Conservation (phyloP, 169 alveolate species). For the Sarcocystis neurona region DNA sequence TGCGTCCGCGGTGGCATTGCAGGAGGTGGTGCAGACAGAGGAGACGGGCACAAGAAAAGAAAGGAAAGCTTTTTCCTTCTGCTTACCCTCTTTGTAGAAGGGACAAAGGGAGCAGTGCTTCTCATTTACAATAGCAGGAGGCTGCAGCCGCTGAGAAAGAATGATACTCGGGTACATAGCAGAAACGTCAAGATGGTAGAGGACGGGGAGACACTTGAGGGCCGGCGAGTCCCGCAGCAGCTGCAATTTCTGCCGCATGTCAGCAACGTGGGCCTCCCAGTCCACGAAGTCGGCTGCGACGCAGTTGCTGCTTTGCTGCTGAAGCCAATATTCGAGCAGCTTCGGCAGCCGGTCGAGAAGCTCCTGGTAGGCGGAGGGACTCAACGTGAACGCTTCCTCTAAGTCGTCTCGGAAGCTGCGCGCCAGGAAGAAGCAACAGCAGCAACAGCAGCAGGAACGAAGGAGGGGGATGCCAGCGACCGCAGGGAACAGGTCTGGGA, state of each 20-base stretch:
- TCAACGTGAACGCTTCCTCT: constrained; percentile 90
- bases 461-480: not conserved
- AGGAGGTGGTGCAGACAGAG: not conserved
- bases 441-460: not conserved
- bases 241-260: constrained; percentile 71
- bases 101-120: constrained; percentile 94
- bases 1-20: too few relatives aligned
- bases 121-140: constrained; percentile 96
- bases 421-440: constrained; percentile 33
- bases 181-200: constrained; percentile 99
- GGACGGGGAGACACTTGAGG: constrained; percentile 83
- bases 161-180: constrained; percentile 99
- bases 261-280: constrained; percentile 78
- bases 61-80: not conserved
- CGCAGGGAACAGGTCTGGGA: too few relatives aligned
- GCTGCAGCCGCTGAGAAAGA: constrained; percentile 97
- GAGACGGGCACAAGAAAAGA: constrained; percentile 12
- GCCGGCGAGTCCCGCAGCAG: constrained; percentile 67
- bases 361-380: constrained; percentile 84
- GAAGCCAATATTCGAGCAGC: not conserved
- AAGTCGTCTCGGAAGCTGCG: constrained; percentile 94
- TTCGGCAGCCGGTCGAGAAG: constrained; percentile 73
- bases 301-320: not conserved
- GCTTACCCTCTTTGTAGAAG: constrained; percentile 87
- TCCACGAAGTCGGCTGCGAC: constrained; percentile 77